Evolutionary conservation across 495 filamentous ascomycete genomes (phyloP), one percentile per base, ranked within the genome.

Genomic region (Aspergillus haitiensis): DNA sequence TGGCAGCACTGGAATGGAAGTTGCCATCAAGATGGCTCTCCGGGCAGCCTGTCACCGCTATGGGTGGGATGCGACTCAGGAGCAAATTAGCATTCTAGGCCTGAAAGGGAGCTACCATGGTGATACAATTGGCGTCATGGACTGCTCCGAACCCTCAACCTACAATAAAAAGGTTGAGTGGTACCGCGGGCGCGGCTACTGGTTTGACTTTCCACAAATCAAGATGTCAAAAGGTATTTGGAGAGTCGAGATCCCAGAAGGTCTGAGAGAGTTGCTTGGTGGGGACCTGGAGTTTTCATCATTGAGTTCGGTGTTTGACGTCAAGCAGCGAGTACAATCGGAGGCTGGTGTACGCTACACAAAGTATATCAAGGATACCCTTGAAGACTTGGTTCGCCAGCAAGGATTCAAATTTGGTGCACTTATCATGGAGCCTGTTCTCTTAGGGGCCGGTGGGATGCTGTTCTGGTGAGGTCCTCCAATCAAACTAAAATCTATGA

Each of bases 121-220:
- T 1, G 89, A 93, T 64, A 92, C 89, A 0, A 88, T 93, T 18
- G 89, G 89, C 4, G 87, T 86, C 0, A 93, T 93, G 89, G 88
- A 92, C 62, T 86, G 82, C 56, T 82, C 86, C 3, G 88, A 91
- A 69, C 89, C 89, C 3, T 84, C 82, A 5, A 83, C 79, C 0
- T 93, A 73, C 58, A 92, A 92, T 60, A 75, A 88, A 61, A 88
- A 88, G 65, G 87, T 91, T 0, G 87, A 90, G 60, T 93, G 89
- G 89, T 92, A 93, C 70, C 77, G 80, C 46, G 87, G 87, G 0
- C 79, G 82, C 6, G 89, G 89, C 0, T 79, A 84, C 62, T 93
- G 89, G 89, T 87, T 91, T 60, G 86, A 89, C 55, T 89, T 85
- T 64, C 89, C 89, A 1, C 74, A 77, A 31, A 84, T 92, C 12